Base-by-base conservation (phyloP, 768 basidiomycete species). In the Phanerochaete carnosa region DNA sequence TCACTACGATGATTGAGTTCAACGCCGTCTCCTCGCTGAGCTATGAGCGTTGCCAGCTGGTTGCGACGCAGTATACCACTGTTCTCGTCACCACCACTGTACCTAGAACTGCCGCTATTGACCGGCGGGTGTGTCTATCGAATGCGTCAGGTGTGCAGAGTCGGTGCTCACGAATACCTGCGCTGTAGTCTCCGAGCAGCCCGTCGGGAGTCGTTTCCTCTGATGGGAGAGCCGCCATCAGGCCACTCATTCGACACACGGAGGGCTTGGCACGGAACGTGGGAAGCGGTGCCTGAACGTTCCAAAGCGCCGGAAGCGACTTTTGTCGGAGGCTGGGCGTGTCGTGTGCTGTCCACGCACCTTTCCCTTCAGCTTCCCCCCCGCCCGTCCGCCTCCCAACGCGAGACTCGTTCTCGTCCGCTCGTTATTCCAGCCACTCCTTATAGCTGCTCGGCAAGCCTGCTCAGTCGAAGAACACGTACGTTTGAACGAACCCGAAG, bases 1-100 rank as follows among this genome's bases (percentile, higher is more conserved):
- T 55, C 39, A 60, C 29, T 55, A 60, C 45, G 59, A 55, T 28
- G 54, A 60, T n/a, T 60, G 37, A 55, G 28, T n/a, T n/a, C n/a
- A n/a, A n/a, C n/a, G n/a, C n/a, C n/a, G n/a, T n/a, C 37, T 9
- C 37, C 9, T 11, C 19, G 37, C 37, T 11, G 37, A 39, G 37
- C 19, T 39, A 9, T 39, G n/a, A n/a, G n/a, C n/a, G n/a, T n/a
- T n/a, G n/a, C n/a, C n/a, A n/a, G n/a, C n/a, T n/a, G n/a, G n/a
- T n/a, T n/a, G n/a, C n/a, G n/a, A n/a, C n/a, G n/a, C n/a, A n/a
- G n/a, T n/a, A n/a, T n/a, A n/a, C n/a, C n/a, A n/a, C n/a, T n/a
- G n/a, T n/a, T n/a, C n/a, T n/a, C n/a, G n/a, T n/a, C n/a, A n/a
- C n/a, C n/a, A n/a, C n/a, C n/a, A n/a, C n/a, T n/a, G n/a, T n/a